These are phyloP conservation scores for Trametes cubensis DNA, from an alignment of 768 basidiomycete genomes.

Conservation along the genomic window DNA sequence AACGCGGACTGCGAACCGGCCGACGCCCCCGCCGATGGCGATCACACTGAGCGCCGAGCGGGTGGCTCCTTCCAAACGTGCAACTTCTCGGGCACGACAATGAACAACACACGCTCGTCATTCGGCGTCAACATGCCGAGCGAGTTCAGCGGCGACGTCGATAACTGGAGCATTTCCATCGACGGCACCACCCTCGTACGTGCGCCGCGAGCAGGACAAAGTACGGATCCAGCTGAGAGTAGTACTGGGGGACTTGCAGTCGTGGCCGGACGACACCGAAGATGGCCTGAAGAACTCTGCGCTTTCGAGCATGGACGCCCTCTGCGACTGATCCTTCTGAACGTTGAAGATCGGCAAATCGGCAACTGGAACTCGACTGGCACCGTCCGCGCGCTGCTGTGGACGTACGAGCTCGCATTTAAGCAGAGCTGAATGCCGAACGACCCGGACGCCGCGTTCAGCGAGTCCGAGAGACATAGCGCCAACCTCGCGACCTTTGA, in stretches of 20 bases:
- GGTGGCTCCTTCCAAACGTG: constrained; percentile 43
- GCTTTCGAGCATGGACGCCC: constrained; percentile 62
- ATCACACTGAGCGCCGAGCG: constrained; percentile 31
- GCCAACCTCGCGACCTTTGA: too few relatives aligned
- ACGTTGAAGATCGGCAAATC: constrained; percentile 80
- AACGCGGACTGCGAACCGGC: constrained; percentile 37
- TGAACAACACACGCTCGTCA: constrained; percentile 46
- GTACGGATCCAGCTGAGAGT: constrained; percentile 38
- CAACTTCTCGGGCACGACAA: constrained; percentile 43
- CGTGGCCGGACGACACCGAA: constrained; percentile 53
- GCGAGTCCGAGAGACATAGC: constrained; percentile 62
- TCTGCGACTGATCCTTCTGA: constrained; percentile 74
- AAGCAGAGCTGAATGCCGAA: constrained; percentile 73
- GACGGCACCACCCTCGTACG: constrained; percentile 35
- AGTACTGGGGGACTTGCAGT: constrained; percentile 48
- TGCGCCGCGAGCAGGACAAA: constrained; percentile 43
- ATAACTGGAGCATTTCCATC: constrained; percentile 59
- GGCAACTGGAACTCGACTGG: constrained; percentile 53
- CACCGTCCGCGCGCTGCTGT: constrained; percentile 53
- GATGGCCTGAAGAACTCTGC: constrained; percentile 51
- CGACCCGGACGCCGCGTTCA: constrained; percentile 64
- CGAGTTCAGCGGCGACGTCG: constrained; percentile 69
- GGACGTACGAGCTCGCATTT: constrained; percentile 68
- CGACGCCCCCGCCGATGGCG: constrained; percentile 36
- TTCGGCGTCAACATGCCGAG: constrained; percentile 75